Evolutionary conservation across 1,139 yeast species (phyloP).

Genomic region (Sugiyamaella paludigena): DNA sequence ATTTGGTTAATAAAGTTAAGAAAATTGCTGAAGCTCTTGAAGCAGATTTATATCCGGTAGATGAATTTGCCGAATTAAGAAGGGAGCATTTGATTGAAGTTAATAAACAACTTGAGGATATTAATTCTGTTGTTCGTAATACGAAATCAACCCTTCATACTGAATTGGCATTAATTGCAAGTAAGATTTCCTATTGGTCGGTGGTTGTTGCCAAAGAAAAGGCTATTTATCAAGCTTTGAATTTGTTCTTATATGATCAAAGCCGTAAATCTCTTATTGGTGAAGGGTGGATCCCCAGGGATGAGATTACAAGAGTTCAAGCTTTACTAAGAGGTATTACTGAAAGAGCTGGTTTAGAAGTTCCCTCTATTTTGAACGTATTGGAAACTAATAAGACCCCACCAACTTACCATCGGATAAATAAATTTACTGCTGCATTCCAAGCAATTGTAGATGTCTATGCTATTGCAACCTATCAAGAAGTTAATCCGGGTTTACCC

Average conservation of each 20-base stretch:
- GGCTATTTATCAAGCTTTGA: conserved; percentile 69
- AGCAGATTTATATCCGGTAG: conserved; percentile 69
- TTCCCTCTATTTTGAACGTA: conserved; percentile 78
- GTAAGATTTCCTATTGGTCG: conserved; percentile 67
- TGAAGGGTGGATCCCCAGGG: conserved; percentile 93
- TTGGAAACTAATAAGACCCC: conserved; percentile 80
- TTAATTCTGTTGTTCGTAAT: conserved; percentile 66
- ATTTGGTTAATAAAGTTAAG: conserved; percentile 62
- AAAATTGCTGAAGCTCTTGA: conserved; percentile 82
- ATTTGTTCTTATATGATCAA: conserved; percentile 78
- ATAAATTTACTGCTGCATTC: conserved; percentile 88
- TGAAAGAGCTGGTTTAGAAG: conserved; percentile 52
- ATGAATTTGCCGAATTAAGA: conserved; percentile 57
- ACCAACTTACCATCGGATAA: conserved; percentile 89
- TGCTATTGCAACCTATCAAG: conserved; percentile 91
- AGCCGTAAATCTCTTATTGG: conserved; percentile 86
- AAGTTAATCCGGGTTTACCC: conserved; percentile 93
- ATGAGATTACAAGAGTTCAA: conserved; percentile 48
- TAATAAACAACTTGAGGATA: conserved; percentile 57
- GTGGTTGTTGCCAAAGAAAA: conserved; percentile 69
- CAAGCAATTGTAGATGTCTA: conserved; percentile 94
- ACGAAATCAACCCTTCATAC: conserved; percentile 69
- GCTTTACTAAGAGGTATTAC: conserved; percentile 54
- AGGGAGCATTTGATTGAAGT: conserved; percentile 56
- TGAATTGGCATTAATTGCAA: conserved; percentile 74